These are phyloP conservation scores for Kurtzmaniella natalensis DNA, from an alignment of 1,139 yeast species.

Conservation along the genomic window DNA sequence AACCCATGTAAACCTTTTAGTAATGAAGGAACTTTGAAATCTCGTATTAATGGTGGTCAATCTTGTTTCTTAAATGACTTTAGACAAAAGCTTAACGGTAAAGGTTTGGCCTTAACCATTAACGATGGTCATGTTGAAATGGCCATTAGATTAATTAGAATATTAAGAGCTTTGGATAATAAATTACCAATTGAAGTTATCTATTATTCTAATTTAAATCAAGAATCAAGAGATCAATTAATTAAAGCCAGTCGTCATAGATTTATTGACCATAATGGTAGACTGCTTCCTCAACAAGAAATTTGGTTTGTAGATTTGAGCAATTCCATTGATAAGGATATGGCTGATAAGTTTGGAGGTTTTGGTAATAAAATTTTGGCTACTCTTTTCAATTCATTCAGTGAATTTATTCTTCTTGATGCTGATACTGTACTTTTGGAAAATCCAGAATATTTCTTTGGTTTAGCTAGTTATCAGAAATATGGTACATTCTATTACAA, in stretches of 20 bases:
- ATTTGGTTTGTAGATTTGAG: constrained; percentile 42
- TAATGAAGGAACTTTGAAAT: constrained; percentile 12
- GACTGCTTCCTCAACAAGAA: constrained; percentile 31
- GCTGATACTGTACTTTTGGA: constrained; percentile 46
- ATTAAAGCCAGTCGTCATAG: constrained; percentile 22
- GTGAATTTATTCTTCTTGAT: constrained; percentile 46
- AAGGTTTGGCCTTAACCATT: constrained; percentile 37
- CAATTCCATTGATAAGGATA: constrained; percentile 22
- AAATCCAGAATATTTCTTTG: constrained; percentile 33
- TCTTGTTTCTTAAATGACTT: constrained; percentile 37
- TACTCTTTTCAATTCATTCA: constrained; percentile 45
- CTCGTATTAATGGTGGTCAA: constrained; percentile 14
- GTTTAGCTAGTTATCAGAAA: constrained; percentile 26
- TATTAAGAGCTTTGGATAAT: constrained; percentile 28
- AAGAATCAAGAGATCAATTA: constrained; percentile 19
- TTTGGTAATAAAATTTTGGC: constrained; percentile 51
- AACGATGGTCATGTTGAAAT: constrained; percentile 26
- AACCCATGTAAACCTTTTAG: constrained; percentile 11
- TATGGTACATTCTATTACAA: constrained; percentile 46
- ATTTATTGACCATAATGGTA: constrained; percentile 10
- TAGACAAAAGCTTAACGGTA: constrained; percentile 28
- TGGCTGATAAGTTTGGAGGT: constrained; percentile 26
- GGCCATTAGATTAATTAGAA: constrained; percentile 23
- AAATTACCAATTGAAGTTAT: constrained; percentile 35
- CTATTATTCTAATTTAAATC: constrained; percentile 17